A percentile compares a stretch with the other conserved stretches of the same genome.
These are phyloP conservation scores for Cercophora newfieldiana DNA, from an alignment of 495 filamentous ascomycete species.

Conservation along the genomic window DNA sequence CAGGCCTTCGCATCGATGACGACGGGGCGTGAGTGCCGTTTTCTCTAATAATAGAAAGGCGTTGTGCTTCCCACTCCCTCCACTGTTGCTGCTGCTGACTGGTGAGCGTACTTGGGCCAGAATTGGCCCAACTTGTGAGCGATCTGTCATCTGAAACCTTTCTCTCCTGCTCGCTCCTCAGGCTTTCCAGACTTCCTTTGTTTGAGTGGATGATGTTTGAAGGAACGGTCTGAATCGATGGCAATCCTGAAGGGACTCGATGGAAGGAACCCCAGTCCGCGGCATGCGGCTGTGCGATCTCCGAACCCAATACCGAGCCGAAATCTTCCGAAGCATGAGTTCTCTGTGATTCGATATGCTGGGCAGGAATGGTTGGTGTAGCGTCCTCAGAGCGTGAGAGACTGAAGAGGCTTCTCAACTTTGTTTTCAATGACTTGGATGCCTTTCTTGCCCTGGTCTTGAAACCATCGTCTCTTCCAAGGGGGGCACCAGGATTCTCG, in stretches of 20 bases:
- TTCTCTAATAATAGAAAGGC: conserved; percentile 68
- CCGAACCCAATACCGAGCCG: conserved; percentile 12
- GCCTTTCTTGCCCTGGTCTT: conserved; percentile 58
- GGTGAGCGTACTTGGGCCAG: conserved; percentile 46
- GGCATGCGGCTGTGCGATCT: not conserved
- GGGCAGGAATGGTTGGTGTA: conserved; percentile 42
- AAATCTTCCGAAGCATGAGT: conserved; percentile 44
- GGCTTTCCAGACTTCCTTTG: conserved; percentile 54
- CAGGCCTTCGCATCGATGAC: conserved; percentile 36
- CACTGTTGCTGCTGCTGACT: conserved; percentile 39
- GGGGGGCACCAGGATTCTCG: not conserved
- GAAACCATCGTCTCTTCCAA: conserved; percentile 39
- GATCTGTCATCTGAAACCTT: conserved; percentile 58
- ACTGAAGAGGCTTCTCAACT: conserved; percentile 60
- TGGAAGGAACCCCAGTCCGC: conserved; percentile 39
- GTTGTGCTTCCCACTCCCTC: conserved; percentile 54
- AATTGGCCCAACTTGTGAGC: conserved; percentile 77
- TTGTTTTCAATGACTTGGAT: conserved; percentile 61
- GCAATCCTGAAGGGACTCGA: conserved; percentile 42
- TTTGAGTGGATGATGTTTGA: conserved; percentile 44
- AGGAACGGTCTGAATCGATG: conserved; percentile 41
- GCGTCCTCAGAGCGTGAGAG: conserved; percentile 44
- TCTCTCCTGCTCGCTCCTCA: conserved; percentile 47
- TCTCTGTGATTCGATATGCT: conserved; percentile 52
- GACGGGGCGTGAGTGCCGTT: conserved; percentile 51